Conservation (phyloP, 2,329 filamentous ascomycete genomes). For the Fusarium circinatum region DNA sequence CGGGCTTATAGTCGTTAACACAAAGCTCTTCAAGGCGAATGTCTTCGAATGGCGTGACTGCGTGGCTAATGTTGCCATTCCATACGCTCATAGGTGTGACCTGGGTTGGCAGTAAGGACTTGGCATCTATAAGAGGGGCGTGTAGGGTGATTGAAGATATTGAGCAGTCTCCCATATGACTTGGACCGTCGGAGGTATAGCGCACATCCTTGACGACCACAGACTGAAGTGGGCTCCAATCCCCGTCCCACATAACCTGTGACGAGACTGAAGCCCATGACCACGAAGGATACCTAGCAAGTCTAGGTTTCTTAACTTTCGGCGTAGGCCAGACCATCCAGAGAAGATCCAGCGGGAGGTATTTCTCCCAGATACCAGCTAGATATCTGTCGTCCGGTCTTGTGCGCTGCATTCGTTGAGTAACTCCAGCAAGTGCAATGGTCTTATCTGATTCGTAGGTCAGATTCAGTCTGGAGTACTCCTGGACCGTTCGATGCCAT, state of each 20-base stretch:
- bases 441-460: background rate
- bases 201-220: background rate
- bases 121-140: fast-evolving
- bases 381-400: background rate
- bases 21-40: background rate
- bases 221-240: background rate
- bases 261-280: background rate
- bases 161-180: background rate
- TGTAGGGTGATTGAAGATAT: background rate
- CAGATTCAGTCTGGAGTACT: background rate
- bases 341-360: background rate
- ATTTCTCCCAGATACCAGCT: background rate
- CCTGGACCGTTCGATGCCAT: background rate
- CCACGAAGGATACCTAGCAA: background rate
- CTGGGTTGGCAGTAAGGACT: background rate
- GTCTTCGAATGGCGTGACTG: background rate
- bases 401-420: background rate
- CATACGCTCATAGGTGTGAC: background rate
- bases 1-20: background rate
- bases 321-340: background rate
- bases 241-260: background rate
- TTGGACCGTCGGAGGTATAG: background rate
- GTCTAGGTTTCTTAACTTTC: fast-evolving
- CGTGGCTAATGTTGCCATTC: fast-evolving
- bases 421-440: background rate